Base-by-base conservation (phyloP, 345 rosid species). In the Eucalyptus regnans region DNA sequence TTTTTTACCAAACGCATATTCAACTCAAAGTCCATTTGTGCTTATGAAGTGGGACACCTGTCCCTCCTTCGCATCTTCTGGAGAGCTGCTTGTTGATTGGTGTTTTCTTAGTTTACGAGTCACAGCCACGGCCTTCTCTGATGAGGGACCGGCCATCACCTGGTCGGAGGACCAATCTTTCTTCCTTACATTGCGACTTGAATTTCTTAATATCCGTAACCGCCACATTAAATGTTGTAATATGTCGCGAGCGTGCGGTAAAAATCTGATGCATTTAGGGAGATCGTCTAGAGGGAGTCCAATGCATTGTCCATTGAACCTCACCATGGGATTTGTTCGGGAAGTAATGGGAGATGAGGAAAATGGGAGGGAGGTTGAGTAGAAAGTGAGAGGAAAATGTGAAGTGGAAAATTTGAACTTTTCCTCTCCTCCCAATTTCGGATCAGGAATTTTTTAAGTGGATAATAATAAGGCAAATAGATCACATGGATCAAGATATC, bases 171-270 rank as follows among this genome's bases (percentile, higher is more conserved):
- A 62, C 68, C 16, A 62, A 6, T 62, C 31, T 62, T 27, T 62
- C 33, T 9, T 23, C 62, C 62, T 6, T 13, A 56, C 62, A 23
- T 56, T 23, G 10, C 10, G 1, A 52, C 58, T 52, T 52, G 10
- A 52, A 52, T 52, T 52, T 52, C 58, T 52, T 4, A 4, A 52
- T 20, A 8, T 20, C 58, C 13, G 13, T 23, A 8, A 56, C 29
- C 0, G 6, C 0, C 6, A 9, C 62, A 23, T 56, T 3, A 56
- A 25, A 56, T 23, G 58, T 20, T 52, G 58, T 52, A 52, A 52
- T 8, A 52, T 3, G 58, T 52, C 10, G 1, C 25, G 58, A 8
- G 25, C 0, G 2, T 0, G 1, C 1, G 0, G 3, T 56, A 56
- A 56, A 56, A 56, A 56, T 22, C 29, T 25, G 3, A 56, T 22